phyloP scores from a whole-genome alignment of 106 monocot species.

The Phalaenopsis aphrodite region DNA sequence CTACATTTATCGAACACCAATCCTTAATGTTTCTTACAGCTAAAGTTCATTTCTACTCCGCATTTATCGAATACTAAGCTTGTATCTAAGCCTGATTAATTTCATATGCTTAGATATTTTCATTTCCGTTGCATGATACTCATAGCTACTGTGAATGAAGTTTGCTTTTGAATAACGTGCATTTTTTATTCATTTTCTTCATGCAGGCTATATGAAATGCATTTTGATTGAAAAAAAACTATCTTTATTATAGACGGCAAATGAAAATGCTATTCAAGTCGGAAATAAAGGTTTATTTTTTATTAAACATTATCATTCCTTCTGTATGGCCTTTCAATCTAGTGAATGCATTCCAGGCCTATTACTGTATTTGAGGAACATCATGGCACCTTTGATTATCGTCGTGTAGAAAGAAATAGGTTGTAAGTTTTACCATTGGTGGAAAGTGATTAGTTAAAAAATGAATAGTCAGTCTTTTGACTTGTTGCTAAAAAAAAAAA shows the following conservation, averaged over 20 bases:
- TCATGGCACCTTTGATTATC: background rate
- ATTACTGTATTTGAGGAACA: background rate
- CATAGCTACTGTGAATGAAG: background rate
- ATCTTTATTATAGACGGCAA: background rate
- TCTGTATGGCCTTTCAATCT: background rate
- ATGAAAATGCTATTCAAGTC: background rate
- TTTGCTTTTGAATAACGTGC: background rate
- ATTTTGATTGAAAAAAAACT: too few species aligned
- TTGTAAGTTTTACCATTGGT: background rate
- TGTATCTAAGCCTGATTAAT: background rate
- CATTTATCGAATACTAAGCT: background rate
- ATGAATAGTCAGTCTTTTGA: too few species aligned
- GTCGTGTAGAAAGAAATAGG: background rate
- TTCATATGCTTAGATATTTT: background rate
- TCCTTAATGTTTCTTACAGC: background rate
- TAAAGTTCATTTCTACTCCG: background rate
- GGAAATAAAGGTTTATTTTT: background rate
- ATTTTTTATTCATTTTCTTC: background rate
- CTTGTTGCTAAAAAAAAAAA: too few species aligned
- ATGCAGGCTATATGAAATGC: too few species aligned
- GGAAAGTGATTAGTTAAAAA: too few species aligned
- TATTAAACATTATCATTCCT: background rate
- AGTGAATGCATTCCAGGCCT: background rate
- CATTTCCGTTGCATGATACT: background rate
- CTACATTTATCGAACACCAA: background rate